phyloP scores from a whole-genome alignment of 441 rosid genomes.

The Eruca vesicaria region DNA sequence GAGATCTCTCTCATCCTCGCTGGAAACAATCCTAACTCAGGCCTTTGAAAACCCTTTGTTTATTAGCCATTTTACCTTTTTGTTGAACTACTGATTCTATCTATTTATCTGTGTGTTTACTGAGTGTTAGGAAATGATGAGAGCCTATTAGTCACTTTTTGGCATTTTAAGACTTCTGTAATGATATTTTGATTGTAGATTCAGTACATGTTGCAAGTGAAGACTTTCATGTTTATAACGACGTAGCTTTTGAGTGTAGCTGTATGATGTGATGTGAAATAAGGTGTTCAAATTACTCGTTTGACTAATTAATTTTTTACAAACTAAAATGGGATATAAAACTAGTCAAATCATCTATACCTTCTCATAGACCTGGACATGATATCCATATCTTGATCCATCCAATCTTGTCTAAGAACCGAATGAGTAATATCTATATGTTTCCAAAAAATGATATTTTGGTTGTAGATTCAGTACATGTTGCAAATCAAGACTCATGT shows the following conservation, averaged over 20 bases:
- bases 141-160: slow-evolving; percentile 5
- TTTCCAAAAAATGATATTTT: background rate
- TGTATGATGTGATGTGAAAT: background rate
- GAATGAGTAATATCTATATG: too few species aligned
- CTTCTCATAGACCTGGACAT: too few species aligned
- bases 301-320: too few species aligned
- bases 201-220: background rate
- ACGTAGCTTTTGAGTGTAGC: background rate
- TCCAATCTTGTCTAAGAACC: too few species aligned
- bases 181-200: background rate
- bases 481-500: background rate
- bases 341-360: too few species aligned
- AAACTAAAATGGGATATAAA: background rate
- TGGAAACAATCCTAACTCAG: slow-evolving; percentile 84
- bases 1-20: slow-evolving; percentile 98
- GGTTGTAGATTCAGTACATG: background rate
- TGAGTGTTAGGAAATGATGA: slow-evolving; percentile 3
- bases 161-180: background rate
- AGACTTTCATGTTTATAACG: background rate
- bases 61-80: background rate
- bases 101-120: slow-evolving; percentile 1
- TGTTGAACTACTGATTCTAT: background rate
- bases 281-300: background rate
- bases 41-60: slow-evolving; percentile 37
- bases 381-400: too few species aligned